These are phyloP conservation scores for Leccinum holopus DNA, from an alignment of 1,284 basidiomycete species.

Conservation along the genomic window DNA sequence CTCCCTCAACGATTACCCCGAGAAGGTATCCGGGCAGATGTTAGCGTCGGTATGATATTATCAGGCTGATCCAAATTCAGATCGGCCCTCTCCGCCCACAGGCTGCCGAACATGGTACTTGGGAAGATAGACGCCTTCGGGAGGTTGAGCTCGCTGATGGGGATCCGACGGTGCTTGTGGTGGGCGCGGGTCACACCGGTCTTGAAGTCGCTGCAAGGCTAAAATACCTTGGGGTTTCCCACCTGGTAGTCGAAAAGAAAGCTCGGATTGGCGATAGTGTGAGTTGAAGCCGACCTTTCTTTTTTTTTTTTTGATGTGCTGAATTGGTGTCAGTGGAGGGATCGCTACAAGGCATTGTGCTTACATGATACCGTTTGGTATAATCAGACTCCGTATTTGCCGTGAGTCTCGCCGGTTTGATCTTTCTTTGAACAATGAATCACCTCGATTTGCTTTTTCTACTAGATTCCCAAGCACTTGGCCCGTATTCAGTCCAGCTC, in stretches of 20 bases:
- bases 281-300: neutral
- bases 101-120: slow-evolving; percentile 27
- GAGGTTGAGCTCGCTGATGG: slow-evolving; percentile 26
- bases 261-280: slow-evolving; percentile 36
- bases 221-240: slow-evolving; percentile 36
- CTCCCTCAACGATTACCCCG: slow-evolving; percentile 46
- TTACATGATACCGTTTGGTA: slow-evolving; percentile 31
- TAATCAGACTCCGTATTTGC: slow-evolving; percentile 29
- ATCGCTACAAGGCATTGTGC: slow-evolving; percentile 36
- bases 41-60: neutral
- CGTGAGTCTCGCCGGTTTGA: slow-evolving; percentile 14
- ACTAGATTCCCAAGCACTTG: slow-evolving; percentile 38
- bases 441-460: neutral
- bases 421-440: neutral
- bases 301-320: neutral
- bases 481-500: slow-evolving; percentile 40
- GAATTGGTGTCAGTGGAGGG: slow-evolving; percentile 27
- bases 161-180: slow-evolving; percentile 32
- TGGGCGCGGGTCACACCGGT: slow-evolving; percentile 42
- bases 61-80: slow-evolving; percentile 15
- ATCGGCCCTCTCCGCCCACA: slow-evolving; percentile 23
- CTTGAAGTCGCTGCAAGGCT: slow-evolving; percentile 38
- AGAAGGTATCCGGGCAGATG: slow-evolving; percentile 20
- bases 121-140: slow-evolving; percentile 26
- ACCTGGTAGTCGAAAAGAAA: slow-evolving; percentile 38